Percentiles rank a stretch among this genome's conserved stretches.
phyloP scores from a whole-genome alignment of 2,329 filamentous ascomycete genomes.

The Myotisia sp. region DNA sequence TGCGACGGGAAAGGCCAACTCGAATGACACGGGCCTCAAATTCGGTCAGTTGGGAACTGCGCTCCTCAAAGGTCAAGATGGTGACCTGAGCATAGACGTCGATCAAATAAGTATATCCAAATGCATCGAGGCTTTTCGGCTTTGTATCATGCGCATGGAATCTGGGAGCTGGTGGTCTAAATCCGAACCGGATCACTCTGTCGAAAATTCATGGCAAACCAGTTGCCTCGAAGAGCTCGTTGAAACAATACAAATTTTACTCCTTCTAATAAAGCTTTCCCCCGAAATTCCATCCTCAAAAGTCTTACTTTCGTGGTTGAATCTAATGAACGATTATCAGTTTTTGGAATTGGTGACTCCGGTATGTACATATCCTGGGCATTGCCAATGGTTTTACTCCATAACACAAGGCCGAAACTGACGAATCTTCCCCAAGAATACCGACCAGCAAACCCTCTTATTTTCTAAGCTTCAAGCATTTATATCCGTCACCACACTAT shows the following conservation, averaged over 20 bases:
- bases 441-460: conserved; percentile 25
- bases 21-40: too few relatives aligned
- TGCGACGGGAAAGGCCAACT: too few relatives aligned
- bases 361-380: conserved; percentile 30
- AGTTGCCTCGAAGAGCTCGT: conserved; percentile 55
- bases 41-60: conserved; percentile 5
- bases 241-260: conserved; percentile 59
- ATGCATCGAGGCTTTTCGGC: conserved; percentile 24
- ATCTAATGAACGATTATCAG: conserved; percentile 50
- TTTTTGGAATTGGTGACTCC: conserved; percentile 55
- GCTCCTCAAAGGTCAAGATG: conserved; percentile 1
- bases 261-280: conserved; percentile 52
- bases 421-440: conserved; percentile 21
- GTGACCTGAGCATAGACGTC: background rate
- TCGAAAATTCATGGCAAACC: conserved; percentile 48
- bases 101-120: conserved; percentile 17
- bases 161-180: conserved; percentile 32
- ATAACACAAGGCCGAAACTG: too few relatives aligned
- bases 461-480: conserved; percentile 52
- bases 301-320: conserved; percentile 57
- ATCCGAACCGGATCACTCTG: conserved; percentile 35
- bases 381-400: too few relatives aligned
- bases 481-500: conserved; percentile 54
- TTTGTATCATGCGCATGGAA: conserved; percentile 22
- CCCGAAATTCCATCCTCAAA: conserved; percentile 43